These are phyloP conservation scores for Marsdenia floribunda DNA, from an alignment of 257 asterid genomes.

Conservation along the genomic window DNA sequence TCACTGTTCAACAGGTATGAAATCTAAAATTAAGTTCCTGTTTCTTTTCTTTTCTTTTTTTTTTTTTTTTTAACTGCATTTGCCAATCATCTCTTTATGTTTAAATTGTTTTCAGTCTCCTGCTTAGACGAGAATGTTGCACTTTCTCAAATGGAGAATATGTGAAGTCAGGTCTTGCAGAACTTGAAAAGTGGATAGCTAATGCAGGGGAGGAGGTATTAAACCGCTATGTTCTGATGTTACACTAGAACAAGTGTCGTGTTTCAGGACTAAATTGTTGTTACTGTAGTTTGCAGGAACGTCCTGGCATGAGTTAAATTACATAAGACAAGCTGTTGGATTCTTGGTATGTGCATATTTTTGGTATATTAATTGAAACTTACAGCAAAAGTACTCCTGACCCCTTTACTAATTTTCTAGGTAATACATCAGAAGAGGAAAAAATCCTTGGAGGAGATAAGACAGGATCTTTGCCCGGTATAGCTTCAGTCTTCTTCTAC, in stretches of 20 bases:
- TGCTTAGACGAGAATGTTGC: slow-evolving; percentile 99
- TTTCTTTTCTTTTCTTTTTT: neutral
- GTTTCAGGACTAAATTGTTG: slow-evolving; percentile 25
- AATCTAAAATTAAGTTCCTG: slow-evolving; percentile 5
- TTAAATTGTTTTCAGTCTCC: slow-evolving; percentile 43
- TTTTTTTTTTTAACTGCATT: neutral
- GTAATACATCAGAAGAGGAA: slow-evolving; percentile 97
- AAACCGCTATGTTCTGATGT: neutral
- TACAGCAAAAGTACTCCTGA: slow-evolving; percentile 10
- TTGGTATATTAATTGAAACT: slow-evolving; percentile 12
- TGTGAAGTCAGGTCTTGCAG: slow-evolving; percentile 96
- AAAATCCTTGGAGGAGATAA: slow-evolving; percentile 90
- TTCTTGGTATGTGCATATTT: slow-evolving; percentile 60
- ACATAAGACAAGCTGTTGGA: slow-evolving; percentile 98
- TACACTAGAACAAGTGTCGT: slow-evolving; percentile 13
- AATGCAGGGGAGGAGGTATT: slow-evolving; percentile 84
- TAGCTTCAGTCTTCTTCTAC: slow-evolving; percentile 14
- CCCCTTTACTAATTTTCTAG: slow-evolving; percentile 31
- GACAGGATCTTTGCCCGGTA: slow-evolving; percentile 97
- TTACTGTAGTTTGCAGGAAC: slow-evolving; percentile 89
- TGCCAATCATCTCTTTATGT: slow-evolving; percentile 2
- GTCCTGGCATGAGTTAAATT: slow-evolving; percentile 94
- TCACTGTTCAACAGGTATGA: slow-evolving; percentile 83
- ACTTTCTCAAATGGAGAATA: slow-evolving; percentile 96
- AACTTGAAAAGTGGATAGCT: slow-evolving; percentile 93